phyloP scores from a whole-genome alignment of 352 stramenopile species.

The Phytophthora hibernalis region DNA sequence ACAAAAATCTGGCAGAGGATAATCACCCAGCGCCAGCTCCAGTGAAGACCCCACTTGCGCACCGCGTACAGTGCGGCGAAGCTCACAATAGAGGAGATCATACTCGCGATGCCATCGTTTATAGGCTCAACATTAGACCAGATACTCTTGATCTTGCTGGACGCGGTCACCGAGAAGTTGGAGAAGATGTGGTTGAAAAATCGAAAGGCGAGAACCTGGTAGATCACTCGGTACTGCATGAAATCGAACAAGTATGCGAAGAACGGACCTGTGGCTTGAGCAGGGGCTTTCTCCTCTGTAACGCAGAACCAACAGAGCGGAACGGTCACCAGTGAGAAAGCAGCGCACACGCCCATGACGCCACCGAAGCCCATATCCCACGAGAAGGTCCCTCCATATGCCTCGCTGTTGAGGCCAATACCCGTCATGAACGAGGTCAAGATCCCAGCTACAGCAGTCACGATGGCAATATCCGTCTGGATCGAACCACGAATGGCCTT shows the following conservation, averaged over 20 bases:
- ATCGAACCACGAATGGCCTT: conserved; percentile 45
- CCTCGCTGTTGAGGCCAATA: conserved; percentile 45
- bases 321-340: conserved; percentile 35
- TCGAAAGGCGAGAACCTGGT: conserved; percentile 42
- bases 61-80: conserved; percentile 40
- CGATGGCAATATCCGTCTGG: conserved; percentile 45
- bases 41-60: conserved; percentile 53
- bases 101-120: conserved; percentile 35
- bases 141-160: conserved; percentile 39
- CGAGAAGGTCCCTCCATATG: conserved; percentile 52
- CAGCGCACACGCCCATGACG: conserved; percentile 45
- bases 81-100: conserved; percentile 40
- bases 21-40: conserved; percentile 57
- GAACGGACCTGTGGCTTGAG: conserved; percentile 15
- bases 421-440: conserved; percentile 52
- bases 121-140: conserved; percentile 40
- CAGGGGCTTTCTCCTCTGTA: conserved; percentile 35
- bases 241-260: conserved; percentile 45
- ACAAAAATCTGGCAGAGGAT: conserved; percentile 44
- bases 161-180: conserved; percentile 35
- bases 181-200: conserved; percentile 50
- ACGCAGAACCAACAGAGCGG: conserved; percentile 51
- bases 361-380: conserved; percentile 50
- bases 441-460: conserved; percentile 25
- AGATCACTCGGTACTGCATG: conserved; percentile 46